A percentile compares a stretch with the other conserved stretches of the same genome.
These are phyloP conservation scores for Schwanniomyces polymorphus DNA, from an alignment of 805 yeast genomes.

Conservation along the genomic window DNA sequence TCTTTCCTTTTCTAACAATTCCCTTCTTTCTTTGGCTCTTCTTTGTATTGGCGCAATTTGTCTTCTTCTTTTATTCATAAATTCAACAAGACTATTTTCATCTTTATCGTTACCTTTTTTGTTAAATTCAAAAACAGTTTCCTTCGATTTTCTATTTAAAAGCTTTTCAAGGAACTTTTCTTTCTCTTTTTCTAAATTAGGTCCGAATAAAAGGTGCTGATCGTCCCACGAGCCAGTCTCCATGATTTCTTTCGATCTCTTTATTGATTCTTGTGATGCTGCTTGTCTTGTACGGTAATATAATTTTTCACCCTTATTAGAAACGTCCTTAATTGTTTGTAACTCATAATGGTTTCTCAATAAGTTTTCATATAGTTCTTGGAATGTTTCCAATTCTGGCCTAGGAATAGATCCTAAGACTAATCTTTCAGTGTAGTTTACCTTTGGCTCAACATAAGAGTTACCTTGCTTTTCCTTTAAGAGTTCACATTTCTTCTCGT, in stretches of 20 bases:
- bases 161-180: constrained; percentile 69
- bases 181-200: constrained; percentile 72
- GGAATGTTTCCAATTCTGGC: constrained; percentile 61
- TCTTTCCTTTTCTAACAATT: constrained; percentile 70
- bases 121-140: constrained; percentile 91
- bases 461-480: constrained; percentile 46
- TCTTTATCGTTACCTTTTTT: constrained; percentile 38
- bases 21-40: constrained; percentile 69
- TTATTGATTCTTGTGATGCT: constrained; percentile 84
- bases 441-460: constrained; percentile 52
- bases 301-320: constrained; percentile 83
- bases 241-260: constrained; percentile 77
- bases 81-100: constrained; percentile 68
- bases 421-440: constrained; percentile 71
- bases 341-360: constrained; percentile 69
- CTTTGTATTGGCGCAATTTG: constrained; percentile 88
- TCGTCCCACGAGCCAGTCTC: constrained; percentile 80
- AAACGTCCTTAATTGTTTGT: constrained; percentile 61
- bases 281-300: constrained; percentile 82
- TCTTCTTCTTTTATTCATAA: constrained; percentile 83
- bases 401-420: constrained; percentile 86
- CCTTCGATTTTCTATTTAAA: constrained; percentile 68
- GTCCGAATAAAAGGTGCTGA: constrained; percentile 77
- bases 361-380: constrained; percentile 68
- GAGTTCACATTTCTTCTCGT: constrained; percentile 58